Percentiles rank a stretch among this genome's conserved stretches.
phyloP scores from a whole-genome alignment of 306 rosid species.

The Boehmeria nivea region DNA sequence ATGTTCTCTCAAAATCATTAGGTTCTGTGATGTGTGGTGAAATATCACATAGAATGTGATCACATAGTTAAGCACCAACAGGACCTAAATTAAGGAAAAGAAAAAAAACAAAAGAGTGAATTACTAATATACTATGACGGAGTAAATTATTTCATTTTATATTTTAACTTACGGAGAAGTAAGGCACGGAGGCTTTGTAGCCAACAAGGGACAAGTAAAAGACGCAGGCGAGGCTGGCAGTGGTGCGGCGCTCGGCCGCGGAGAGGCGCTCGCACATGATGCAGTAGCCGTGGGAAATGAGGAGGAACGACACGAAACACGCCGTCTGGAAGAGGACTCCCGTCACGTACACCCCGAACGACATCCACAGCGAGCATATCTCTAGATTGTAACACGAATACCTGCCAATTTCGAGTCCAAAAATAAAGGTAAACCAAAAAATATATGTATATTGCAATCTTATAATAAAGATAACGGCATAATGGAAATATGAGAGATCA shows the following conservation, averaged over 20 bases:
- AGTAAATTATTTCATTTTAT: too few relatives aligned
- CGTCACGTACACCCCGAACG: constrained; percentile 90
- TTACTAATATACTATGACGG: constrained; percentile 17
- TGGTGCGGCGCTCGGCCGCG: constrained; percentile 69
- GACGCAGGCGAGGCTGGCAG: constrained; percentile 84
- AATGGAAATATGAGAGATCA: constrained; percentile 35
- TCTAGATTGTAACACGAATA: constrained; percentile 81
- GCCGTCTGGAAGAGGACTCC: constrained; percentile 96
- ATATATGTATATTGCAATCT: too few relatives aligned
- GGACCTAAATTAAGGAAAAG: constrained; percentile 62
- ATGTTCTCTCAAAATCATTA: constrained; percentile 63
- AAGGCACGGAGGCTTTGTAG: constrained; percentile 85
- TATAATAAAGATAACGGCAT: too few relatives aligned
- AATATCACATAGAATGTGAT: constrained; percentile 79
- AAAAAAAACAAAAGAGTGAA: constrained; percentile 14
- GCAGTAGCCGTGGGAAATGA: constrained; percentile 95
- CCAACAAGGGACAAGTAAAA: constrained; percentile 96
- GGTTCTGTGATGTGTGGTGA: constrained; percentile 80
- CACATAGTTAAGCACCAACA: constrained; percentile 70
- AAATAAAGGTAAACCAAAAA: too few relatives aligned
- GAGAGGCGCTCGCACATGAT: constrained; percentile 90
- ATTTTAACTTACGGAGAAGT: constrained; percentile 83
- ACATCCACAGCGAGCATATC: constrained; percentile 95
- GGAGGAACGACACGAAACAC: constrained; percentile 81
- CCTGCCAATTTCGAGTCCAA: constrained; percentile 37